phyloP scores from a whole-genome alignment of 768 basidiomycete species.

The Coprinellus micaceus region DNA sequence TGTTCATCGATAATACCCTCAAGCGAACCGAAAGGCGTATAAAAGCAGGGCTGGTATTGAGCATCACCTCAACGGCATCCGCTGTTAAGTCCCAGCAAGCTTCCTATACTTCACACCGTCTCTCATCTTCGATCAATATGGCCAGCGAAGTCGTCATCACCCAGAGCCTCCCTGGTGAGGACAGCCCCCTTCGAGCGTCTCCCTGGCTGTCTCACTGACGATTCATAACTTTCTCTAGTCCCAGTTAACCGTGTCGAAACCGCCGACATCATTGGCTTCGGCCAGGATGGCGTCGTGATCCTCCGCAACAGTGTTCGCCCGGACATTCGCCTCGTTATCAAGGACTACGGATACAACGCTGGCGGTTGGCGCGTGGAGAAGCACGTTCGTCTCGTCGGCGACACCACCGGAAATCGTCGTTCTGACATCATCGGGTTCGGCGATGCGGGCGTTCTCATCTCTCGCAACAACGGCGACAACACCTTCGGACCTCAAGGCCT shows the following conservation, averaged over 20 bases:
- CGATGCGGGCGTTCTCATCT: not conserved
- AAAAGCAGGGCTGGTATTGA: too few species aligned
- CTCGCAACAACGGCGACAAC: not conserved
- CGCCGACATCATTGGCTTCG: slow-evolving; percentile 1
- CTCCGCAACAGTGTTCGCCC: not conserved
- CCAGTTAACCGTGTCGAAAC: not conserved
- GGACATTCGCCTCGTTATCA: not conserved
- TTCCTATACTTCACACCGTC: too few species aligned
- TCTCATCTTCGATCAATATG: too few species aligned
- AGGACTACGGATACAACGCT: not conserved
- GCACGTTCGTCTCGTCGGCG: not conserved
- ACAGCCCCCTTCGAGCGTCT: too few species aligned
- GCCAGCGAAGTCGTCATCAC: too few species aligned
- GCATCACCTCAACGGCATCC: too few species aligned
- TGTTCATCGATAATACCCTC: too few species aligned
- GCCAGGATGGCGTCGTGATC: not conserved
- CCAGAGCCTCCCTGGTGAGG: too few species aligned
- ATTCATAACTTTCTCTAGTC: too few species aligned
- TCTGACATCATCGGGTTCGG: not conserved
- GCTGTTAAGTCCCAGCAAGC: too few species aligned
- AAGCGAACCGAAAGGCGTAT: too few species aligned
- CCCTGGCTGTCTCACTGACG: too few species aligned
- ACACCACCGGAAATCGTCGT: not conserved
- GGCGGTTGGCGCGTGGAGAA: not conserved
- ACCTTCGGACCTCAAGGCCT: not conserved